Base-by-base conservation (phyloP, 1,284 basidiomycete species). In the Malassezia cuniculi region DNA sequence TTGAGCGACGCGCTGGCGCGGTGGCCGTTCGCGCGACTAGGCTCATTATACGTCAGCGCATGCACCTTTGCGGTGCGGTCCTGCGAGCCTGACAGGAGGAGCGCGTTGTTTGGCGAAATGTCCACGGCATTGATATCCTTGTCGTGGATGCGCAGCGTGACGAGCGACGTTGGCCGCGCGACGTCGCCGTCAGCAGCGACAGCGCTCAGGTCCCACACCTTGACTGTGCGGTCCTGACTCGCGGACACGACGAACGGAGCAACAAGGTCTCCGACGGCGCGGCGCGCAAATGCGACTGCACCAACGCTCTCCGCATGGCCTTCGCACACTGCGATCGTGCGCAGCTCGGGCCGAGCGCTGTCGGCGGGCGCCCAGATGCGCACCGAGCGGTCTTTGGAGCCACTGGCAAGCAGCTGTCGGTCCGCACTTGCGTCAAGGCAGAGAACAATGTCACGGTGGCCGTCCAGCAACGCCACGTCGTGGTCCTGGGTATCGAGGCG, bases 51-150 rank as follows among this genome's bases (percentile, higher is more conserved):
- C 22, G 76, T 73, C 35, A 97, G 78, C 41, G 78, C 75, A 67
- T 82, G 97, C 8, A 99, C 71, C 65, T 94, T 95, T 41, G 84
- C 85, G 6, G 85, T 85, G 46, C 82, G 81, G 69, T 99, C 93
- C 69, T 97, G 93, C 12, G 87, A 94, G 14, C 86, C 93, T 1
- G 89, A 90, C 14, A 80, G 87, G 29, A 97, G 75, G 48, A 90
- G 71, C 40, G 74, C 75, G 68, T 94, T 84, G 65, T 94, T 87
- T 3, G 87, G 87, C 11, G 90, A 75, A 17, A 97, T 73, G 67
- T 95, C 93, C 27, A 97, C 74, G 32, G 87, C 78, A 69, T 99
- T 99, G 71, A 99, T 95, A 69, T 97, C 93, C 71, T 95, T 97
- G 41, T 97, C 93, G 68, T 97, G 90, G 10, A 87, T 85, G 60